Evolutionary conservation across 2,329 filamentous ascomycete species (phyloP), one percentile per base, ranked within the genome.

Genomic region (Aspergillus neoniger): DNA sequence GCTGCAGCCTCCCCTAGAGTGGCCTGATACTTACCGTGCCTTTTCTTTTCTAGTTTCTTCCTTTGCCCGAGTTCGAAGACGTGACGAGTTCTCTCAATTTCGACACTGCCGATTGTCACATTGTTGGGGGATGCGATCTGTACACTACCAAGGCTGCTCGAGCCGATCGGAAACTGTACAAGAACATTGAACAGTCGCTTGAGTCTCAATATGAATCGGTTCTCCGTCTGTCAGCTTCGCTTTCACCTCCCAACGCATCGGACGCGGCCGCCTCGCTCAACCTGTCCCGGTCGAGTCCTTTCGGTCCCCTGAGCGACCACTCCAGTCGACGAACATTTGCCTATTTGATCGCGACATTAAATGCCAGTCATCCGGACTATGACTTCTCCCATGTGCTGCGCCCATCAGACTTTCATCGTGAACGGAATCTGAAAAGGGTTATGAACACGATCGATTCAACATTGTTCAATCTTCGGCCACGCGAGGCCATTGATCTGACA

Each of bases 71-170:
- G 68, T 93, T 98, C 74, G 93, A 98, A 77, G 88, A 90, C 76
- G 91, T 98, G 67, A 94, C 92, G 63, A 90, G 90, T 79, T 91
- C 94, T 65, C 87, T 99, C 74, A 98, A 96, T 75, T 98, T 98
- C 82, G 91, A 95, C 71, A 97, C 94, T 1, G 87, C 91, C 55
- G 94, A 98, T 75, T 93, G 92, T 74, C 91, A 94, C 68, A 90
- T 99, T 62, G 89, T 92, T 28, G 95, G 95, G 69, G 91, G 91
- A 66, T 98, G 94, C 82, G 95, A 99, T 77, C 85, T 98, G 17
- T 99, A 97, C 82, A 98, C 94, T 9, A 97, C 93, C 25, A 99
- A 99, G 79, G 93, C 95, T 30, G 92, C 94, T 58, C 92, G 93
- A 49, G 89, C 89, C 65, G 95, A 99, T 76, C 97, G 97, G 85